These are phyloP conservation scores for Panicum miliaceum DNA, from an alignment of 176 grass and related monocot species.

Conservation along the genomic window DNA sequence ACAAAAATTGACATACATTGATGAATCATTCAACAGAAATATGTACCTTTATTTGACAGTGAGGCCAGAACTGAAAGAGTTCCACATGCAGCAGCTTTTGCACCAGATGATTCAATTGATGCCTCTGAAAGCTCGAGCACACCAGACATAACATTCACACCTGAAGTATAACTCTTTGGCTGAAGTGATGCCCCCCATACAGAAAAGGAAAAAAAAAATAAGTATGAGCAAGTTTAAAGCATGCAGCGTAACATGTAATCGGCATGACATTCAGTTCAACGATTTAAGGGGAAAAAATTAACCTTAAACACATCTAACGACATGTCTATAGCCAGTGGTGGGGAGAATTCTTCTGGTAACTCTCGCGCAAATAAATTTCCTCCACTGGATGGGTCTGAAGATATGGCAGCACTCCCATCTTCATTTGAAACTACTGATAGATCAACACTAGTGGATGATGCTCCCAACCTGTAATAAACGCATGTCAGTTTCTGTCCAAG, in stretches of 20 bases:
- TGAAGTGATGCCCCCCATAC: conserved; percentile 34
- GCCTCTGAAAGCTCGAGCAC: conserved; percentile 76
- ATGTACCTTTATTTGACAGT: conserved; percentile 74
- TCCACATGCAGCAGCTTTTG: conserved; percentile 94
- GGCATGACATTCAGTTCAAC: not conserved
- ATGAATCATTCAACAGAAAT: conserved; percentile 2
- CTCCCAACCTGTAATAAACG: conserved; percentile 73
- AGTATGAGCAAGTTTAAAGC: conserved; percentile 5
- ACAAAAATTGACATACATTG: conserved; percentile 22
- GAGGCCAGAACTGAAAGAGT: conserved; percentile 65
- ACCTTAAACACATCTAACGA: conserved; percentile 42
- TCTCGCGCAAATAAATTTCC: conserved; percentile 42
- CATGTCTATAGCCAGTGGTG: conserved; percentile 15
- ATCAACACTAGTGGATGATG: conserved; percentile 70
- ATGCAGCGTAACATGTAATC: conserved; percentile 27
- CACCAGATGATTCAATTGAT: conserved; percentile 81
- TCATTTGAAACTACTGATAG: conserved; percentile 53
- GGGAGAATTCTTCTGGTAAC: conserved; percentile 23
- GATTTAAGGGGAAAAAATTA: not conserved
- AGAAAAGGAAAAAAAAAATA: conserved; percentile 45
- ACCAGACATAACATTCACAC: conserved; percentile 31
- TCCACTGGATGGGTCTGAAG: conserved; percentile 44
- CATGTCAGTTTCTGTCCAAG: not conserved
- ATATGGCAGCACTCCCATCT: conserved; percentile 35
- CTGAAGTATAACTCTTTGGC: conserved; percentile 47